Conservation (phyloP, 2,329 filamentous ascomycete species). For the Neophaeococcomyces mojaviensis region DNA sequence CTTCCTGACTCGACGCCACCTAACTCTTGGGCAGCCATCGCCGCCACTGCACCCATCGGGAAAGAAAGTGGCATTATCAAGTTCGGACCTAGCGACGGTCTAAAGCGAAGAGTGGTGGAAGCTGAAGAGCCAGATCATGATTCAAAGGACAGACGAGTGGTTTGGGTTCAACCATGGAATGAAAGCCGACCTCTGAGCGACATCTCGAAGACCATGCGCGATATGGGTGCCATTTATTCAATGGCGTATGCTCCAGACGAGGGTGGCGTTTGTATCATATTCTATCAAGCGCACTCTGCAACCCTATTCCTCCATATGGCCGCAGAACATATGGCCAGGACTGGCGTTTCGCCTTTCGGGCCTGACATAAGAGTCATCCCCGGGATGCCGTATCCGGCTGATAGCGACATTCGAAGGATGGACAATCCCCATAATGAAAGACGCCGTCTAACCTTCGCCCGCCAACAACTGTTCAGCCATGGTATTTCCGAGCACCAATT, state of each 20-base stretch:
- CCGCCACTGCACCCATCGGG: constrained; percentile 19
- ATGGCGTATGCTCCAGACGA: constrained; percentile 28
- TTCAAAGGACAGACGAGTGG: constrained; percentile 18
- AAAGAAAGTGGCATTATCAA: constrained; percentile 21
- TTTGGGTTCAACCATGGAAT: constrained; percentile 22
- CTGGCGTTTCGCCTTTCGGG: constrained; percentile 30
- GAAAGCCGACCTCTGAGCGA: constrained; percentile 16
- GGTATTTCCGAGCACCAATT: constrained; percentile 29
- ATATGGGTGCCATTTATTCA: constrained; percentile 32
- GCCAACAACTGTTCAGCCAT: constrained; percentile 31
- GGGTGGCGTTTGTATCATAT: constrained; percentile 30
- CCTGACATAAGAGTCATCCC: constrained; percentile 25
- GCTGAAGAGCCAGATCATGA: constrained; percentile 7
- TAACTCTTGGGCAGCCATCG: constrained; percentile 24
- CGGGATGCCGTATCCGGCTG: constrained; percentile 29
- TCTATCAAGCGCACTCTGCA: constrained; percentile 32
- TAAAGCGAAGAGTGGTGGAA: constrained; percentile 17
- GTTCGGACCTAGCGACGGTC: constrained; percentile 19
- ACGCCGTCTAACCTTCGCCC: constrained; percentile 35
- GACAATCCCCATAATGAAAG: constrained; percentile 30
- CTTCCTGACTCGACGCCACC: constrained; percentile 4
- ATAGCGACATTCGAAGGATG: constrained; percentile 31
- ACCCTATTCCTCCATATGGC: constrained; percentile 29
- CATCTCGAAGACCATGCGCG: constrained; percentile 31
- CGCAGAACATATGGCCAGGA: constrained; percentile 23